A percentile compares a stretch with the other conserved stretches of the same genome.
These are phyloP conservation scores for Mortierella sp. DNA, from an alignment of 371 early-diverging fungal species.

Conservation along the genomic window DNA sequence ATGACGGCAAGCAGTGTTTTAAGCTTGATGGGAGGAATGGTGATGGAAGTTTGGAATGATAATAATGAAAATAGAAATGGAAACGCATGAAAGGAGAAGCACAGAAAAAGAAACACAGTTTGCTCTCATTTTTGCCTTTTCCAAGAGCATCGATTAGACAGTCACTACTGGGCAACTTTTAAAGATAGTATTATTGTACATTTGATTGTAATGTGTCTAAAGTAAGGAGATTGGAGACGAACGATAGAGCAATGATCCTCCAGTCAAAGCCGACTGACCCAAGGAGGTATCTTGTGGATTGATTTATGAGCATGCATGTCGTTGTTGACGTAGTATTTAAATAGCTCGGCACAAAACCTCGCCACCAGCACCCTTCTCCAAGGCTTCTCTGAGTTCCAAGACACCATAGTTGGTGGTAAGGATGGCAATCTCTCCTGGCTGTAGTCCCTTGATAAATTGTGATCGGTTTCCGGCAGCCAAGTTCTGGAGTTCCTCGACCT, in stretches of 20 bases:
- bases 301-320: background rate
- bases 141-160: background rate
- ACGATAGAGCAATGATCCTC: background rate
- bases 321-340: constrained; percentile 31
- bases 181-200: background rate
- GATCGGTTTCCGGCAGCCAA: constrained; percentile 79
- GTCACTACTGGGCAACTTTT: background rate
- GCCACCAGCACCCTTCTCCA: constrained; percentile 88
- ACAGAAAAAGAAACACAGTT: background rate
- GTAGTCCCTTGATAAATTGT: constrained; percentile 83
- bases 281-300: background rate
- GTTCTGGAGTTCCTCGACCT: constrained; percentile 82
- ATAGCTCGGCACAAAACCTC: constrained; percentile 85
- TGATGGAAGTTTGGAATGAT: constrained; percentile 5
- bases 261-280: background rate
- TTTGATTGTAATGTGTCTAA: constrained; percentile 1
- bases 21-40: constrained; percentile 52
- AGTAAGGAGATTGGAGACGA: background rate
- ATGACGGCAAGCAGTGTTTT: constrained; percentile 38
- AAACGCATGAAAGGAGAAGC: constrained; percentile 1
- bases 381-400: constrained; percentile 91
- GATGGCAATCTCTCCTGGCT: constrained; percentile 93
- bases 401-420: constrained; percentile 92
- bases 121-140: background rate
- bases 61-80: background rate